phyloP scores from a whole-genome alignment of 768 basidiomycete genomes.

The Leucocoprinus birnbaumii region DNA sequence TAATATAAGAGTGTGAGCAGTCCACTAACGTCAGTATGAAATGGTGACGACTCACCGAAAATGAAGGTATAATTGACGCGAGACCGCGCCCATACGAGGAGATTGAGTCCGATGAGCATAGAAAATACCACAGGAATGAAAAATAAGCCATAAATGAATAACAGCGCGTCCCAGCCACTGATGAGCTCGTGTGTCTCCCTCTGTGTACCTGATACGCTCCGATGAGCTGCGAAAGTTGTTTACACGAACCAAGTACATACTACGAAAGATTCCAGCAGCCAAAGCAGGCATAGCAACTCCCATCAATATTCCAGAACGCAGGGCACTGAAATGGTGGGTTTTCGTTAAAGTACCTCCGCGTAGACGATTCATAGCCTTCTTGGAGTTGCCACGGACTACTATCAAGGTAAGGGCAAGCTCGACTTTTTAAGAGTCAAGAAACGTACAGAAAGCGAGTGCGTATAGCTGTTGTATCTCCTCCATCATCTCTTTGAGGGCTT shows the following conservation, averaged over 20 bases:
- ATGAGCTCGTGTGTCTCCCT: conserved; percentile 40
- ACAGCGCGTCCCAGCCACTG: conserved; percentile 67
- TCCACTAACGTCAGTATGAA: neutral
- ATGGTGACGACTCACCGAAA: conserved; percentile 50
- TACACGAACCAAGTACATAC: conserved; percentile 28
- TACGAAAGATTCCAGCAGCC: conserved; percentile 56
- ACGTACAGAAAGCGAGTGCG: conserved; percentile 72
- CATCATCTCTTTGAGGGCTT: conserved; percentile 62
- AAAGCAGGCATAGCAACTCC: conserved; percentile 74
- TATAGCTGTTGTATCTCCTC: conserved; percentile 76
- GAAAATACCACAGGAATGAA: conserved; percentile 74
- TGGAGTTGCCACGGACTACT: conserved; percentile 68
- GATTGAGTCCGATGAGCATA: conserved; percentile 78
- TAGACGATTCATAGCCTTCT: conserved; percentile 68
- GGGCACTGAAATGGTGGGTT: conserved; percentile 69
- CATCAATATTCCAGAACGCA: conserved; percentile 69
- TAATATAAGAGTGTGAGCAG: conserved; percentile 18
- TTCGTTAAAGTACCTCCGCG: conserved; percentile 48
- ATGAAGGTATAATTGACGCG: conserved; percentile 95
- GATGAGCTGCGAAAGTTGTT: conserved; percentile 41
- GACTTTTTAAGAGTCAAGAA: neutral
- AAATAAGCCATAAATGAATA: conserved; percentile 77
- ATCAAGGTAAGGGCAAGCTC: neutral
- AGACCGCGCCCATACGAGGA: conserved; percentile 70
- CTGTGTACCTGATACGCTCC: conserved; percentile 21